A percentile compares a stretch with the other conserved stretches of the same genome.
phyloP scores from a whole-genome alignment of 176 grass and related monocot species.

The Eragrostis curvula region DNA sequence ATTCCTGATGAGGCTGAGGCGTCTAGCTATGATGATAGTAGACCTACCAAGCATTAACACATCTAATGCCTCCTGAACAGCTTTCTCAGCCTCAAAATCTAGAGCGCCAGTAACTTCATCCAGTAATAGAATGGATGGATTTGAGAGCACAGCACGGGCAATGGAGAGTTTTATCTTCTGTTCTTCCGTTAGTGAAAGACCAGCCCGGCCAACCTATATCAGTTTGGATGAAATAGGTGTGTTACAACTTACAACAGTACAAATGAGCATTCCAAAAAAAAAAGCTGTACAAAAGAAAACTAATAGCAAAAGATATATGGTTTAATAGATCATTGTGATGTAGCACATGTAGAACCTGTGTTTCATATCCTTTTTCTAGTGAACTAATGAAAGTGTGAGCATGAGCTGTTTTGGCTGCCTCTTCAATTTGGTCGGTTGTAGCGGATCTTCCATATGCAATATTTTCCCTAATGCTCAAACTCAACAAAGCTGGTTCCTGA shows the following conservation, averaged over 20 bases:
- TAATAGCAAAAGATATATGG: not conserved
- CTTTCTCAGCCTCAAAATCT: conserved; percentile 97
- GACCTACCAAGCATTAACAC: conserved; percentile 92
- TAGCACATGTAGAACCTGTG: conserved; percentile 64
- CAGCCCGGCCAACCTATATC: conserved; percentile 84
- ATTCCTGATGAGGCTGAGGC: conserved; percentile 94
- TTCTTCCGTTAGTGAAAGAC: conserved; percentile 87
- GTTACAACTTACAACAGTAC: conserved; percentile 2
- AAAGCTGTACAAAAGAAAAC: too few species aligned
- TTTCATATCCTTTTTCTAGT: conserved; percentile 91
- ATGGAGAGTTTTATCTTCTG: conserved; percentile 99
- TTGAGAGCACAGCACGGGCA: conserved; percentile 97
- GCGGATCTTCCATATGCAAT: conserved; percentile 96
- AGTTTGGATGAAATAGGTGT: conserved; percentile 27
- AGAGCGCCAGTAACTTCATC: conserved; percentile 98
- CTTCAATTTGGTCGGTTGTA: conserved; percentile 92
- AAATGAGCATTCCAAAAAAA: not conserved
- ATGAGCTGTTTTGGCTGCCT: conserved; percentile 97
- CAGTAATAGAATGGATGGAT: conserved; percentile 89
- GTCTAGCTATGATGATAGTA: conserved; percentile 96
- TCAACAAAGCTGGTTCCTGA: conserved; percentile 96
- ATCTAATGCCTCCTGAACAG: conserved; percentile 93
- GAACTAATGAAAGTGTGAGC: conserved; percentile 97
- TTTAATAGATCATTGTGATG: conserved; percentile 24
- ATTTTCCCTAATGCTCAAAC: conserved; percentile 96